Evolutionary conservation across 2,329 filamentous ascomycete species (phyloP), one percentile per base, ranked within the genome.

Genomic region (Claviceps pusilla): DNA sequence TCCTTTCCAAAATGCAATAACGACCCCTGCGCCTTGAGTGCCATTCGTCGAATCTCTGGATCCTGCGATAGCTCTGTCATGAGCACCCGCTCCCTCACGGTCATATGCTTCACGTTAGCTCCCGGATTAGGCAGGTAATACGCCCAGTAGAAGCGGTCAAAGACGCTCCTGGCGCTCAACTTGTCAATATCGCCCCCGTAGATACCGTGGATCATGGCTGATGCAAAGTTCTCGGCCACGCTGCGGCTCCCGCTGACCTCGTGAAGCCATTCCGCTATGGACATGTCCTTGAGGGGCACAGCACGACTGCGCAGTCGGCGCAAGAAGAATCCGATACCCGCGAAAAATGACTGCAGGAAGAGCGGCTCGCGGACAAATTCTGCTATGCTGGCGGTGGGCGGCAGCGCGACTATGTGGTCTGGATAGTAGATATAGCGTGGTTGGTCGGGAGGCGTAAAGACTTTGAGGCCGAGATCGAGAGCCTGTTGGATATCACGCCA

Each of bases 151-250:
- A 64, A 50, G 45, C 61, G 60, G 31, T 68, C 66, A 19, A 68
- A 60, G 10, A 83, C 72, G 51, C 80, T 82, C 60, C 80, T 81
- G 50, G 80, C 81, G 67, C 89, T 95, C 51, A 97, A 73, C 64
- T 84, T 77, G 66, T 87, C 82, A 50, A 95, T 80, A 68, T 96
- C 87, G 5, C 93, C 93, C 28, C 90, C 93, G 67, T 94, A 95
- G 56, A 97, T 89, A 46, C 93, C 93, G 68, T 97, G 93, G 53
- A 89, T 63, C 64, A 82, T 71, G 52, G 84, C 89, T 5, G 89
- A 95, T 7, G 82, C 69, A 19, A 95, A 53, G 61, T 94, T 90
- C 60, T 93, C 76, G 14, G 81, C 80, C 7, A 86, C 59, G 39
- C 63, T 55, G 43, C 58, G 53, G 58, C 64, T 65, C 43, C 62